Conservation (phyloP, 345 rosid species). For the Syzygium jambos region DNA sequence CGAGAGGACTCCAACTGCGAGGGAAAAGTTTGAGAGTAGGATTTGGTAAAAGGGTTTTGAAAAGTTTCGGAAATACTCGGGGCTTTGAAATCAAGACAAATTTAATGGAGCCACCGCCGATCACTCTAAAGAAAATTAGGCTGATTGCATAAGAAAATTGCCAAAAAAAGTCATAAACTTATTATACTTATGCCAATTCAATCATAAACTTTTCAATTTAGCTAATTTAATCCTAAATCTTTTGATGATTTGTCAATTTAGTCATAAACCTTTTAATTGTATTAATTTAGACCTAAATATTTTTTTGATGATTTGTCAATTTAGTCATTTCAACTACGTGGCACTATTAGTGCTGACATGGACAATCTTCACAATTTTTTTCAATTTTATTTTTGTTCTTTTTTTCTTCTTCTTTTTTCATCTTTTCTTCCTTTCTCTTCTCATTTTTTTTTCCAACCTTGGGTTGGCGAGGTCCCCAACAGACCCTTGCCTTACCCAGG, state of each 20-base stretch:
- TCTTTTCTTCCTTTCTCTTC: neutral
- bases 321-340: neutral
- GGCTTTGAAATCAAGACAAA: neutral
- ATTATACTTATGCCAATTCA: neutral
- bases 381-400: neutral
- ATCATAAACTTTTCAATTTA: neutral
- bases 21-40: neutral
- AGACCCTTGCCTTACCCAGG: neutral
- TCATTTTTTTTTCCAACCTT: neutral
- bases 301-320: neutral
- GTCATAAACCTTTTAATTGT: neutral
- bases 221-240: neutral
- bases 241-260: neutral
- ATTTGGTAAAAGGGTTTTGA: neutral
- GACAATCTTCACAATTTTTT: neutral
- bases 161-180: neutral
- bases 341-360: neutral
- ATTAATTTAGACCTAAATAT: too few species aligned
- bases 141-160: neutral
- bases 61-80: neutral
- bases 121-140: neutral
- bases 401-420: neutral
- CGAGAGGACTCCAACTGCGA: neutral
- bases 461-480: rapidly evolving
- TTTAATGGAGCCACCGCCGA: neutral